A percentile compares a stretch with the other conserved stretches of the same genome.
Evolutionary conservation across 495 filamentous ascomycete species (phyloP).

Genomic region (Aspergillus hancockii): DNA sequence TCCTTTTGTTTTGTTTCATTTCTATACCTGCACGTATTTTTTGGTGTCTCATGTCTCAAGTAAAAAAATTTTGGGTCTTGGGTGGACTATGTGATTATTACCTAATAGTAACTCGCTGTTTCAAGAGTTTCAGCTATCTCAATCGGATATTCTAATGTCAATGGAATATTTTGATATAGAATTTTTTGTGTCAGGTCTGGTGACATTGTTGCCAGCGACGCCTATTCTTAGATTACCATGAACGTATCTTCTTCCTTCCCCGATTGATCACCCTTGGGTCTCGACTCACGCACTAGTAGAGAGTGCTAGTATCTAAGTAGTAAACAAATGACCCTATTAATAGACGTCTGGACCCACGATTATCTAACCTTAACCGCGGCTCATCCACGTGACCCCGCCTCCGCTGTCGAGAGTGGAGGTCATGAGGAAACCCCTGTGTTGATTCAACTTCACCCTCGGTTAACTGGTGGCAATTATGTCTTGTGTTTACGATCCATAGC

Average conservation of each 20-base stretch:
- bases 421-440: not conserved
- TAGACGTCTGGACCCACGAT: not conserved
- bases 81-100: not conserved
- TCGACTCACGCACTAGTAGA: no score
- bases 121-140: not conserved
- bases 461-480: not conserved
- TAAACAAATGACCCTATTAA: slow-evolving; percentile 1
- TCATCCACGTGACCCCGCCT: not conserved
- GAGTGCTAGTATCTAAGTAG: no score
- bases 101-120: not conserved
- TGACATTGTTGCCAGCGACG: no score
- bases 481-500: not conserved
- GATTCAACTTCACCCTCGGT: not conserved
- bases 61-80: not conserved
- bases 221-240: no score
- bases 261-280: no score
- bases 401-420: not conserved
- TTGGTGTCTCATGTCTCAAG: not conserved
- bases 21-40: not conserved
- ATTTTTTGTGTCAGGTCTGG: no score
- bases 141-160: not conserved
- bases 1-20: slow-evolving; percentile 11
- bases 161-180: not conserved
- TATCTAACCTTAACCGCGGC: not conserved
- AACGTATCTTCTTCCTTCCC: no score